Evolutionary conservation across 352 stramenopile species (phyloP), one percentile per base, ranked within the genome.

Genomic region (Globisporangium solare): DNA sequence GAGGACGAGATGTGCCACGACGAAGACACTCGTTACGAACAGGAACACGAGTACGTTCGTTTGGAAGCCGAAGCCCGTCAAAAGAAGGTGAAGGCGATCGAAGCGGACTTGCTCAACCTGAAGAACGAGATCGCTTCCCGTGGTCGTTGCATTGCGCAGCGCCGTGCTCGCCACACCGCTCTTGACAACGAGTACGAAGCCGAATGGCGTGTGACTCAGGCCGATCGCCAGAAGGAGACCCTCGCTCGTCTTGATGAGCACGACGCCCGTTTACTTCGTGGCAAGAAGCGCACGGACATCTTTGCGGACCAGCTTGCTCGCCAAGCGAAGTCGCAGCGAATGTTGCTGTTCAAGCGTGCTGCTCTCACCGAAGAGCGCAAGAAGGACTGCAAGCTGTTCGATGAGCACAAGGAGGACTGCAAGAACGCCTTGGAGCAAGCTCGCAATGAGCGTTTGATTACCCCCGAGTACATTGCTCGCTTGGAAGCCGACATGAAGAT

Each of bases 401-500:
- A 74, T 47, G 85, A 94, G 56, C 85, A 94, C 74, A 82, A 88
- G 56, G 83, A 92, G 60, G 85, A 92, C 65, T 91, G 71, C 66
- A 83, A 86, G 62, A 87, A 78, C 46, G 76, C 85, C 0, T 48
- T 94, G 14, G 85, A 94, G 20, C 76, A 84, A 53, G 77, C 79
- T 6, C 78, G 71, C 52, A 89, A 87, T 52, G 67, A 76, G 55
- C 65, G 87, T 31, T 63, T 83, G 51, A 86, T 94, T 58, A 92
- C 85, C 41, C 85, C 85, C 7, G 85, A 94, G 69, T 94, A 92
- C 68, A 78, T 94, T 56, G 69, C 79, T 43, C 82, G 85, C 56
- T 70, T 94, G 10, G 77, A 94, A 56, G 83, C 82, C 0, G 85
- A 94, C 68, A 91, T 94, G 75, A 89, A 90, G 71, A 83, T 92